Evolutionary conservation across 108 stramenopile genomes (phyloP).

Genomic region (Pseudonitzschia pungens): DNA sequence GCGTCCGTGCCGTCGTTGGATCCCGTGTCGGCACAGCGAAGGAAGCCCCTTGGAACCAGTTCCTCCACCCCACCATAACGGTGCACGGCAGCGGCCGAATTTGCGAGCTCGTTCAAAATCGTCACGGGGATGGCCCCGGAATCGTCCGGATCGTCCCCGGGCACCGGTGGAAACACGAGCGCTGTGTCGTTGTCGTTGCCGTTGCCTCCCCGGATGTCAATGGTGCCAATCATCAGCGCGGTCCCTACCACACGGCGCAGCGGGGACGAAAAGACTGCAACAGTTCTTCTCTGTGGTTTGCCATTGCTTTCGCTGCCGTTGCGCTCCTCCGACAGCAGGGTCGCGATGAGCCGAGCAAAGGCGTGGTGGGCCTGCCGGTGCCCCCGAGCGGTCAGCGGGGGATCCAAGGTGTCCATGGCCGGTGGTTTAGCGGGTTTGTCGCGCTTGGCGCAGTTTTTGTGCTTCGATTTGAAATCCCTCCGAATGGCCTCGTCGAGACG

Average conservation of each 20-base stretch:
- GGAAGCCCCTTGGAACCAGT: not conserved
- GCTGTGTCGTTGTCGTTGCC: not conserved
- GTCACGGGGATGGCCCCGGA: not conserved
- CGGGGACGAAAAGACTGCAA: conserved; percentile 7
- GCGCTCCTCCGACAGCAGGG: not conserved
- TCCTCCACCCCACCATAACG: not conserved
- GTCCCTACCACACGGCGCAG: conserved; percentile 3
- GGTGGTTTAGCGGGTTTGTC: not conserved
- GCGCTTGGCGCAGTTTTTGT: not conserved
- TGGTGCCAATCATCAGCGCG: conserved; percentile 1
- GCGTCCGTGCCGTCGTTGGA: conserved; percentile 82
- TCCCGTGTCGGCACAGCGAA: conserved; percentile 37
- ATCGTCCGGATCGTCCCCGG: not conserved
- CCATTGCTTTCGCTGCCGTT: not conserved
- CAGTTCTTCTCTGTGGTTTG: not conserved
- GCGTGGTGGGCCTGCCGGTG: not conserved
- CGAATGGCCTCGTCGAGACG: not conserved
- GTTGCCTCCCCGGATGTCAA: not conserved
- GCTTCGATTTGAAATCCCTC: not conserved
- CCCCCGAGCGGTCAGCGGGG: not conserved
- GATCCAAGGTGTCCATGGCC: not conserved
- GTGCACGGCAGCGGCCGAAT: not conserved
- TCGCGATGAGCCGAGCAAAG: not conserved
- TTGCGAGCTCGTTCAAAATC: not conserved
- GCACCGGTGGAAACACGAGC: not conserved